Evolutionary conservation across 306 rosid genomes (phyloP).

Genomic region (Cucumis sativus): DNA sequence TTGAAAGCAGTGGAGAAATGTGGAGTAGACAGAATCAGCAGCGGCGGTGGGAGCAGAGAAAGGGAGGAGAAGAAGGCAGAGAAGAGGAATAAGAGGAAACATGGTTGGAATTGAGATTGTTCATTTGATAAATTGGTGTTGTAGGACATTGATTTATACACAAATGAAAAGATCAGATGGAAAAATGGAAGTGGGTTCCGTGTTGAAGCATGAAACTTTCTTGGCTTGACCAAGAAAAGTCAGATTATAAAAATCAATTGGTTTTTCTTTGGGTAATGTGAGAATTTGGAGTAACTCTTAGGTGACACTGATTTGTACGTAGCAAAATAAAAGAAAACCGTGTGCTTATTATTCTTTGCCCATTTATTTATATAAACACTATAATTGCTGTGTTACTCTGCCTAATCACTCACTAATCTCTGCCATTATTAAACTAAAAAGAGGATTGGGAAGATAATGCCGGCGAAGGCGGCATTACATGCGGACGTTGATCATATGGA

Average conservation of each 20-base stretch:
- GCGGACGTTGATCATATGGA: background rate
- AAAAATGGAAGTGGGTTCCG: background rate
- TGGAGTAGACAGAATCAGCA: conserved; percentile 24
- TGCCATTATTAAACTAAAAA: no score
- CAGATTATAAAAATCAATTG: background rate
- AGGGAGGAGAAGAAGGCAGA: conserved; percentile 7
- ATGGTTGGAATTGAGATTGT: background rate
- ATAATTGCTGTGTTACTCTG: no score
- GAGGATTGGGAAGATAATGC: background rate
- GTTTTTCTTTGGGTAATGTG: background rate
- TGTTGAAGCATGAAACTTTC: background rate
- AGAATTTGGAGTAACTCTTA: no score
- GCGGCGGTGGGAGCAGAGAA: conserved; percentile 16
- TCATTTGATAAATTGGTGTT: background rate
- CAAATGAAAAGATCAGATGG: background rate
- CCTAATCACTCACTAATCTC: no score
- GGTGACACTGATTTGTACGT: background rate
- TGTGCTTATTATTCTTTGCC: background rate
- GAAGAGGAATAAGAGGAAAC: background rate
- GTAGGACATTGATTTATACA: background rate
- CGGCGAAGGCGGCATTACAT: background rate
- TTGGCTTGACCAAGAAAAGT: background rate
- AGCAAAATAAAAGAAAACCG: no score
- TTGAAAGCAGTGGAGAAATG: conserved; percentile 42
- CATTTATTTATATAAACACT: no score